Evolutionary conservation across 179 eudicot genomes (phyloP), one percentile per base, ranked within the genome.

Genomic region (Kewa caespitosa): DNA sequence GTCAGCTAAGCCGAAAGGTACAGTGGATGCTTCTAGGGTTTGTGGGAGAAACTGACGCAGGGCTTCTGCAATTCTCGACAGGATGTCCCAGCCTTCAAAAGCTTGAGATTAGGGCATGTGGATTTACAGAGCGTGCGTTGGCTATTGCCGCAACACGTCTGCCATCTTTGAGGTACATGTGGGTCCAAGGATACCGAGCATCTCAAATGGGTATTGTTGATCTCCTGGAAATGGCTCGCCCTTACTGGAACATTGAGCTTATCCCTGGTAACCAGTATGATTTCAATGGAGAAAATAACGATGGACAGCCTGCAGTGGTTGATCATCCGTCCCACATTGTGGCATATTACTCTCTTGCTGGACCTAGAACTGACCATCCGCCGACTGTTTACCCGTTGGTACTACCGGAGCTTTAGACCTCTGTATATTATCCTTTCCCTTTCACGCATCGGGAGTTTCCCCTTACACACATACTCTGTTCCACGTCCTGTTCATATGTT

Each of bases 11-110:
- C 79, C 82, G 74, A 42, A 90, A 94, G 3, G 84, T 94, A 43
- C 85, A 85, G 74, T 94, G 98, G 98, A 90, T 94, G 97, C 90
- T 93, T 63, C 74, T 93, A 79, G 98, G 98, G 13, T 85, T 80
- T 69, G 91, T 87, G 4, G 98, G 98, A 18, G 86, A 88, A 59
- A 85, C 96, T 25, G 97, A 94, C 76, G 84, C 74, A 1, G 98
- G 98, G n/a, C 89, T 94, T 66, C 52, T 89, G 10, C 92, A 82
- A 43, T 84, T 93, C 71, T 90, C 97, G 23, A 84, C 33, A 72
- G 98, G 98, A 13, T 93, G 98, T 76, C 97, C 98, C 0, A 94
- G 81, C 78, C 77, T 94, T 46, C 84, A 92, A 70, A 94, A 91
- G 78, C 88, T 94, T 2, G 98, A 94, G 79, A 84, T 94, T 74